Percentiles rank a stretch among this genome's conserved stretches.
phyloP scores from a whole-genome alignment of 371 early-diverging fungal species.

The Phascolomyces articulosus region DNA sequence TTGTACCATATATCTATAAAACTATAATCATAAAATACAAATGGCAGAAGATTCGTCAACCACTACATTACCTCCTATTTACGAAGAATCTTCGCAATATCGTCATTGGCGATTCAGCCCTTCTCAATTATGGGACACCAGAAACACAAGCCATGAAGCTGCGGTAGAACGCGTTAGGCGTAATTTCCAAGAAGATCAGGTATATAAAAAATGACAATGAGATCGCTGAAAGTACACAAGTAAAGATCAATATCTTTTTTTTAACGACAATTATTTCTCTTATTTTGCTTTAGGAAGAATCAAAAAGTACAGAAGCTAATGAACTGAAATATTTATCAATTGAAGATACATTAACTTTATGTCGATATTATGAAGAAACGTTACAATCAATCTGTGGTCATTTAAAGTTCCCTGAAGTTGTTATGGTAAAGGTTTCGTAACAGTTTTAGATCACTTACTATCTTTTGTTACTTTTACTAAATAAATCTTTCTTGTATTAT shows the following conservation, averaged over 20 bases:
- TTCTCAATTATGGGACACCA: conserved; percentile 58
- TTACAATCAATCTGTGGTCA: conserved; percentile 32
- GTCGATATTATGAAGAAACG: conserved; percentile 51
- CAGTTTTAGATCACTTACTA: no score
- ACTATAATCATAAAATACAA: background rate
- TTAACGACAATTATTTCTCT: background rate
- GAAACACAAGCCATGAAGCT: conserved; percentile 58
- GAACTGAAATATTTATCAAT: conserved; percentile 49
- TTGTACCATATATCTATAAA: background rate
- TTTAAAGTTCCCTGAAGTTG: conserved; percentile 60
- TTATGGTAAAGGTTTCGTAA: no score
- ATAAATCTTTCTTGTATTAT: no score
- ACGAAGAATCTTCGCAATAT: conserved; percentile 67
- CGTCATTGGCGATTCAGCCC: conserved; percentile 77
- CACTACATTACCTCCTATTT: conserved; percentile 24
- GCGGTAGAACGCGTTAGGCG: conserved; percentile 61
- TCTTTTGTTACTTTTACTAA: no score
- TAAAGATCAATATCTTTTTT: no score
- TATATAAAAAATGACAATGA: conserved; percentile 8
- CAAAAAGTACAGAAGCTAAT: conserved; percentile 4
- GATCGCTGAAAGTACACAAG: no score
- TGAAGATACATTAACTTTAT: conserved; percentile 55
- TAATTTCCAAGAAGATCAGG: conserved; percentile 58
- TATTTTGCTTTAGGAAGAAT: conserved; percentile 5
- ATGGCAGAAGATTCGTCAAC: background rate